These are phyloP conservation scores for Alternaria brassicae DNA, from an alignment of 2,329 filamentous ascomycete genomes.

Conservation along the genomic window DNA sequence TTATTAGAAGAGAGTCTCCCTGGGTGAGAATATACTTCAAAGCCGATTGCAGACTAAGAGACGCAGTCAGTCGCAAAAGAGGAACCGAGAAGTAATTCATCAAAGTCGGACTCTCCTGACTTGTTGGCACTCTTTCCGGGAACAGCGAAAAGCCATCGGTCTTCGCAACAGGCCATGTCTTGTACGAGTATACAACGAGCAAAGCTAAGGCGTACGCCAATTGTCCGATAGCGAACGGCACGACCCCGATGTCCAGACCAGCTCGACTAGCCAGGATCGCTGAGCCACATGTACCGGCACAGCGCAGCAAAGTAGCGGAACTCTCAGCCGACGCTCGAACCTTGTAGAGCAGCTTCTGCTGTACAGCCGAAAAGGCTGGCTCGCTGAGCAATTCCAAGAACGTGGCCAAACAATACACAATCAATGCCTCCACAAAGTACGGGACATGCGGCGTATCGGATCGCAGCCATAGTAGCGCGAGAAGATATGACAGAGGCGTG, in stretches of 20 bases:
- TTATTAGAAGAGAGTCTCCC: constrained; percentile 89
- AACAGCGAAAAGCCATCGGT: constrained; percentile 73
- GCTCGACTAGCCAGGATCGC: constrained; percentile 68
- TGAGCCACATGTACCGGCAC: constrained; percentile 73
- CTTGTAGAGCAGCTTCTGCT: constrained; percentile 80
- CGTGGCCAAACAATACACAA: constrained; percentile 64
- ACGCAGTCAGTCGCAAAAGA: constrained; percentile 76
- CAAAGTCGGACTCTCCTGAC: constrained; percentile 29
- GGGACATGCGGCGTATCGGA: constrained; percentile 63
- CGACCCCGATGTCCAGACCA: constrained; percentile 69
- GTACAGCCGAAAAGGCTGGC: constrained; percentile 86
- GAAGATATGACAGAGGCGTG: constrained; percentile 64
- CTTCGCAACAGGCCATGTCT: constrained; percentile 64
- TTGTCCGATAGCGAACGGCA: constrained; percentile 91
- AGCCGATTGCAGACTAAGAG: constrained; percentile 83
- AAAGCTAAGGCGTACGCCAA: constrained; percentile 75
- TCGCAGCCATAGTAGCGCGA: constrained; percentile 73
- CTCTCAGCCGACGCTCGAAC: constrained; percentile 84
- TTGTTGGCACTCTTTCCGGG: constrained; percentile 52
- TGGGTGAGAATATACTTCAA: constrained; percentile 95
- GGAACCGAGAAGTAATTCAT: constrained; percentile 66
- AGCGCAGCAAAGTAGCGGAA: constrained; percentile 79
- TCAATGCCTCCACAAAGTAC: constrained; percentile 66
- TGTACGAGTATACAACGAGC: constrained; percentile 71
- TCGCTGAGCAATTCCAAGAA: constrained; percentile 82